These are phyloP conservation scores for Aspergillus phoenicis DNA, from an alignment of 2,329 filamentous ascomycete species.

Conservation along the genomic window DNA sequence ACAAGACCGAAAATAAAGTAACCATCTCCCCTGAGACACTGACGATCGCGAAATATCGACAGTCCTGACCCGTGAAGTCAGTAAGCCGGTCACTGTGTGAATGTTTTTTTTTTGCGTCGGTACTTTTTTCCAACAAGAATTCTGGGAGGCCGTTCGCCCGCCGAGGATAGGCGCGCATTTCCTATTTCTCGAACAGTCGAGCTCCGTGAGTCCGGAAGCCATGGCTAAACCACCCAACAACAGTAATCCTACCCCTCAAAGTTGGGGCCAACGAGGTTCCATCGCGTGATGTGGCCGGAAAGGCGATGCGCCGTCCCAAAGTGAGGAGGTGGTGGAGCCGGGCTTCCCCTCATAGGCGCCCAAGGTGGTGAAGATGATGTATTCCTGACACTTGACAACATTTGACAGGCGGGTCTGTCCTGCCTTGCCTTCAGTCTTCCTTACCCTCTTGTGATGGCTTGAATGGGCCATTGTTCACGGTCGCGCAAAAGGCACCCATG, in stretches of 20 bases:
- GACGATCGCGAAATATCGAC: background rate
- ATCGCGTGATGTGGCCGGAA: slow-evolving; percentile 13
- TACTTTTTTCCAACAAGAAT: background rate
- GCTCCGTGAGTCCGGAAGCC: slow-evolving; percentile 3
- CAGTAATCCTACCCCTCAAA: too few species aligned
- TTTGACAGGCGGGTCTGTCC: slow-evolving; percentile 1
- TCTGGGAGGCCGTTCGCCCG: background rate
- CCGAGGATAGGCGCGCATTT: background rate
- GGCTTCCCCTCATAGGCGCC: slow-evolving; percentile 15
- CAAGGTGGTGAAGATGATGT: background rate
- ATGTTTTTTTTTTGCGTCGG: background rate
- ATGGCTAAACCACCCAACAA: background rate
- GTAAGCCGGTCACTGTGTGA: too few species aligned
- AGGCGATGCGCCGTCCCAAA: background rate
- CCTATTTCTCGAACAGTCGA: background rate
- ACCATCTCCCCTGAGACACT: background rate
- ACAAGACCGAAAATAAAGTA: too few species aligned
- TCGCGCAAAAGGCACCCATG: background rate
- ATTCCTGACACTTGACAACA: background rate
- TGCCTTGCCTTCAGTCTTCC: background rate
- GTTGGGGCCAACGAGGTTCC: background rate
- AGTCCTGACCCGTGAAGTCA: background rate
- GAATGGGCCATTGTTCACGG: background rate
- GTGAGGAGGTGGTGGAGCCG: slow-evolving; percentile 1
- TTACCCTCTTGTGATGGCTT: background rate